Conservation (phyloP, 2,329 filamentous ascomycete species). For the Aspergillus cejpii region DNA sequence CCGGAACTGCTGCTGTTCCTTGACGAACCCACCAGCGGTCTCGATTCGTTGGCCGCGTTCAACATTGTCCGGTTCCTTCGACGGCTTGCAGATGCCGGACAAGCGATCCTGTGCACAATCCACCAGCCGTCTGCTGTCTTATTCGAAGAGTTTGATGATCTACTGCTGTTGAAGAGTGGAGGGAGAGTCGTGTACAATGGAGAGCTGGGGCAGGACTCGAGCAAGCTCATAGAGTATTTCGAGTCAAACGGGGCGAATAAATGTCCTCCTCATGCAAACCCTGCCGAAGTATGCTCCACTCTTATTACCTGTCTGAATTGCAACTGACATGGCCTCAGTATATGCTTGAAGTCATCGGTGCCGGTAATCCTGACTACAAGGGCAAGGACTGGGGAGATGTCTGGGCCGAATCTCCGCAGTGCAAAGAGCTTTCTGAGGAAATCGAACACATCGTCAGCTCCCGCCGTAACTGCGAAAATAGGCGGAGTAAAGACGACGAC, state of each 20-base stretch:
- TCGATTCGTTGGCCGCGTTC: slow-evolving; percentile 64
- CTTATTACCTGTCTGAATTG: background rate
- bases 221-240: slow-evolving; percentile 64
- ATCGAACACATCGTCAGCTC: slow-evolving; percentile 49
- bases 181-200: slow-evolving; percentile 82
- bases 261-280: slow-evolving; percentile 59
- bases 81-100: slow-evolving; percentile 64
- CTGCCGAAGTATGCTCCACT: slow-evolving; percentile 50
- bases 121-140: slow-evolving; percentile 82
- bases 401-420: slow-evolving; percentile 52
- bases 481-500: slow-evolving; percentile 44
- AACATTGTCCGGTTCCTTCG: slow-evolving; percentile 57
- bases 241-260: slow-evolving; percentile 55
- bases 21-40: slow-evolving; percentile 57
- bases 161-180: slow-evolving; percentile 70
- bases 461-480: slow-evolving; percentile 37
- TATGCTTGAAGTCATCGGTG: slow-evolving; percentile 70
- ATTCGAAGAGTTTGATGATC: slow-evolving; percentile 80
- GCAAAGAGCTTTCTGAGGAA: slow-evolving; percentile 43
- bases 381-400: slow-evolving; percentile 58
- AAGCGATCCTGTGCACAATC: slow-evolving; percentile 85
- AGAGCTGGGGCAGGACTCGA: slow-evolving; percentile 69
- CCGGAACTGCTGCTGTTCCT: slow-evolving; percentile 56
- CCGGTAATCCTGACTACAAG: slow-evolving; percentile 54
- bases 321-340: slow-evolving; percentile 49